Evolutionary conservation across 2,329 filamentous ascomycete species (phyloP).

Genomic region (Monascus ruber): DNA sequence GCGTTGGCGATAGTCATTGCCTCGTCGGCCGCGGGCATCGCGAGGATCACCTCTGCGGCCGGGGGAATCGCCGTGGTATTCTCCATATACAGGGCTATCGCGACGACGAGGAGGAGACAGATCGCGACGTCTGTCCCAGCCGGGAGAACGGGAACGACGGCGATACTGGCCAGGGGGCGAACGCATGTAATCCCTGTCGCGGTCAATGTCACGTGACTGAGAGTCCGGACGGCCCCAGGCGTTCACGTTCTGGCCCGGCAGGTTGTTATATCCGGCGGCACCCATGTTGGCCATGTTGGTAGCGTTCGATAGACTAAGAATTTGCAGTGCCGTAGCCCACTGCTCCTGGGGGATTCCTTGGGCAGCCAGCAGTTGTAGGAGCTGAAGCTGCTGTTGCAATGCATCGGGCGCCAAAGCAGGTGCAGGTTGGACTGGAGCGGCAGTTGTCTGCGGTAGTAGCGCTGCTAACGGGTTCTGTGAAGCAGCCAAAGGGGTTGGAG

Average conservation of each 20-base stretch:
- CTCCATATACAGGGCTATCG: constrained; percentile 59
- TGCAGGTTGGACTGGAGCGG: constrained; percentile 16
- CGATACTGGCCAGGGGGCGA: constrained; percentile 51
- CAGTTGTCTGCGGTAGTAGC: constrained; percentile 28
- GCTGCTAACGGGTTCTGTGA: constrained; percentile 31
- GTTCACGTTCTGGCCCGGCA: constrained; percentile 20
- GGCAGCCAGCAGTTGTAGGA: constrained; percentile 64
- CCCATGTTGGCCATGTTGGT: constrained; percentile 23
- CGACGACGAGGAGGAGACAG: constrained; percentile 52
- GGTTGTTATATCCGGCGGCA: constrained; percentile 21
- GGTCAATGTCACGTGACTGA: constrained; percentile 37
- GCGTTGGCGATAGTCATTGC: constrained; percentile 69
- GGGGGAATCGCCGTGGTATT: constrained; percentile 61
- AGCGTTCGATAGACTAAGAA: constrained; percentile 33
- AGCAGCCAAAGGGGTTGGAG: constrained; percentile 30
- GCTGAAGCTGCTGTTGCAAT: constrained; percentile 57
- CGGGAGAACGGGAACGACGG: constrained; percentile 70
- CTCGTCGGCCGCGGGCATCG: constrained; percentile 40
- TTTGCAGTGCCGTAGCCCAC: constrained; percentile 49
- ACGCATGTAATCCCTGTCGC: constrained; percentile 51
- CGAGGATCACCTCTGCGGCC: constrained; percentile 49
- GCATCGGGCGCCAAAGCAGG: constrained; percentile 33
- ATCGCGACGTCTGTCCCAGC: constrained; percentile 58
- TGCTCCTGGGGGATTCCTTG: constrained; percentile 69
- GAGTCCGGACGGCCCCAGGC: constrained; percentile 28